Evolutionary conservation across 2,329 filamentous ascomycete genomes (phyloP).

Genomic region (Ambrosiella cleistominuta): DNA sequence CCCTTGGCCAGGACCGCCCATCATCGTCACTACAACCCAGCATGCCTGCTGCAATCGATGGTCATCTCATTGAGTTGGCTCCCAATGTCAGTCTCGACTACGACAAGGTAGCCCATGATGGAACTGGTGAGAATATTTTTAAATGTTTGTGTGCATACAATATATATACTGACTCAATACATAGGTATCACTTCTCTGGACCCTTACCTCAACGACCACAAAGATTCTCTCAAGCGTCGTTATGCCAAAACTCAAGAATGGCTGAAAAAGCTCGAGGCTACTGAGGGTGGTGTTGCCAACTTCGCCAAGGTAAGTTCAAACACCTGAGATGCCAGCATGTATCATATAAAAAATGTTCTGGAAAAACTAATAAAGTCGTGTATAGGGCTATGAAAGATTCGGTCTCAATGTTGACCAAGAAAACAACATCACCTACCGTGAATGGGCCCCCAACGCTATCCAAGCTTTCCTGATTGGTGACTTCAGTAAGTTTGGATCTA

Average conservation of each 20-base stretch:
- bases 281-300: slow-evolving; percentile 77
- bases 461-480: slow-evolving; percentile 80
- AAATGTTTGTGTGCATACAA: slow-evolving; percentile 3
- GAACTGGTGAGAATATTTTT: slow-evolving; percentile 40
- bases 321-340: background rate
- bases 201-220: slow-evolving; percentile 76
- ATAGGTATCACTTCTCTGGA: slow-evolving; percentile 74
- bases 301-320: slow-evolving; percentile 53
- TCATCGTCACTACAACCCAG: background rate
- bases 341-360: background rate
- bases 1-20: background rate
- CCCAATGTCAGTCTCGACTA: slow-evolving; percentile 12
- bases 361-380: background rate
- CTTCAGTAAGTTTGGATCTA: slow-evolving; percentile 49
- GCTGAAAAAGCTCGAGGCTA: slow-evolving; percentile 67
- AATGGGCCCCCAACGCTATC: slow-evolving; percentile 87
- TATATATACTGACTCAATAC: background rate
- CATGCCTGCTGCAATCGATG: slow-evolving; percentile 10
- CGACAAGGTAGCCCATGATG: slow-evolving; percentile 39
- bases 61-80: slow-evolving; percentile 10
- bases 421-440: slow-evolving; percentile 75
- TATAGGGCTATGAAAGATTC: slow-evolving; percentile 66
- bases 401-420: slow-evolving; percentile 69
- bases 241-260: slow-evolving; percentile 68
- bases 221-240: slow-evolving; percentile 55